Percentiles rank a stretch among this genome's conserved stretches.
Conservation (phyloP, 2,329 filamentous ascomycete genomes). For the Rhytidhysteron rufulum region DNA sequence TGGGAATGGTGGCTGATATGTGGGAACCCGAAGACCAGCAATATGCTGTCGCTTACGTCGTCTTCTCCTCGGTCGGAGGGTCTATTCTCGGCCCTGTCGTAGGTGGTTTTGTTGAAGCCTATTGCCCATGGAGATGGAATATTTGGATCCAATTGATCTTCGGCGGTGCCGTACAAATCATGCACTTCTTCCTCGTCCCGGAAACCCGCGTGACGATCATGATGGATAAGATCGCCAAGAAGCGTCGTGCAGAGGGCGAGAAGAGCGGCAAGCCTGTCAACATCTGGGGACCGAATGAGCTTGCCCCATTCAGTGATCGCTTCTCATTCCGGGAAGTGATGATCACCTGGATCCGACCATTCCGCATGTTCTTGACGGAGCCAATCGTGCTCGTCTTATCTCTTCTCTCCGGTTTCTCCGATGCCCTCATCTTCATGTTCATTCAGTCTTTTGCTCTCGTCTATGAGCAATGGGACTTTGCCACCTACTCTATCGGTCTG, state of each 20-base stretch:
- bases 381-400: constrained; percentile 70
- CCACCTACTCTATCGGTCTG: constrained; percentile 54
- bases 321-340: constrained; percentile 38
- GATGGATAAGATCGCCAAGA: constrained; percentile 76
- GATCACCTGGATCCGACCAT: constrained; percentile 60
- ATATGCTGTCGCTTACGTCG: constrained; percentile 63
- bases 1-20: constrained; percentile 64
- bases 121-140: constrained; percentile 69
- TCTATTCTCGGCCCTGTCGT: constrained; percentile 73
- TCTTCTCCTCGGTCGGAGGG: constrained; percentile 75
- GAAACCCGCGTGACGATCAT: constrained; percentile 75
- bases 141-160: constrained; percentile 88
- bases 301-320: constrained; percentile 40
- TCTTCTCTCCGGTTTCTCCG: constrained; percentile 69
- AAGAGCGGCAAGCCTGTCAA: constrained; percentile 58
- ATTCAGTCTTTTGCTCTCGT: constrained; percentile 68
- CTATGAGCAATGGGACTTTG: constrained; percentile 65
- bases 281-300: constrained; percentile 72
- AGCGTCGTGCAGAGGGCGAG: constrained; percentile 60
- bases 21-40: constrained; percentile 59
- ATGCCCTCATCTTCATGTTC: constrained; percentile 76
- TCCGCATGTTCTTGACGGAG: constrained; percentile 72
- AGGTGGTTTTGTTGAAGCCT: constrained; percentile 70
- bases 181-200: constrained; percentile 68
- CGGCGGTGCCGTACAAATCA: constrained; percentile 63